Evolutionary conservation across 2,329 filamentous ascomycete genomes (phyloP), one percentile per base, ranked within the genome.

Genomic region (Verticillium albo-atrum): DNA sequence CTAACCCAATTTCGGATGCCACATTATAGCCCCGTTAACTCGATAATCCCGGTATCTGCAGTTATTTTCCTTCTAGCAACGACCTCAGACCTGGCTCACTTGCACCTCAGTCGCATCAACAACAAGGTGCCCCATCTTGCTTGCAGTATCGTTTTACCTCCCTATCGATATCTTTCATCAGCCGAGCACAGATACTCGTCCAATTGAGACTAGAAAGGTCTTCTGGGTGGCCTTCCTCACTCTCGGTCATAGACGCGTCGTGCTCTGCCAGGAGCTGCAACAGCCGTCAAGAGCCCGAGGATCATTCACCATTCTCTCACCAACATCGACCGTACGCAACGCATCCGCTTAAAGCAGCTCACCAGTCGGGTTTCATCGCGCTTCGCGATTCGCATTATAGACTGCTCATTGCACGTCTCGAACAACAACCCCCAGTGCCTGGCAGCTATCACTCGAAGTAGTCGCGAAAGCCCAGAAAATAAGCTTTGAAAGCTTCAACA

Each of bases 401-500:
- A 50, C n/a, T 9, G 6, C 42, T 25, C 7, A 7, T 25, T 12
- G n/a, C 20, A 9, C 42, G 20, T 14, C 20, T 12, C 7, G 17
- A 23, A 23, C 10, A 20, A 12, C 20, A 23, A 50, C 12, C 9
- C 4, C 10, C 42, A 50, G 2, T 23, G 9, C 14, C 10, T 23
- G 7, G 42, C 20, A 14, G 10, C 42, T 23, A 7, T 20, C 10
- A 10, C 42, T 12, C 20, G 9, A 10, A 10, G 20, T 26, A 3
- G 2, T 50, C 10, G 20, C 10, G 42, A 50, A 50, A 23, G 6
- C 20, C 42, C 42, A 15, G 14, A 20, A 25, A 23, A 20, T 20
- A n/a, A 50, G 42, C 42, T 50, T 50, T 25, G 3, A 12, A 50
- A 20, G 7, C 9, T 50, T 23, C 66, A 74, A 61, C 62, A 97